phyloP scores from a whole-genome alignment of 345 rosid genomes.

The Turritis glabra region DNA sequence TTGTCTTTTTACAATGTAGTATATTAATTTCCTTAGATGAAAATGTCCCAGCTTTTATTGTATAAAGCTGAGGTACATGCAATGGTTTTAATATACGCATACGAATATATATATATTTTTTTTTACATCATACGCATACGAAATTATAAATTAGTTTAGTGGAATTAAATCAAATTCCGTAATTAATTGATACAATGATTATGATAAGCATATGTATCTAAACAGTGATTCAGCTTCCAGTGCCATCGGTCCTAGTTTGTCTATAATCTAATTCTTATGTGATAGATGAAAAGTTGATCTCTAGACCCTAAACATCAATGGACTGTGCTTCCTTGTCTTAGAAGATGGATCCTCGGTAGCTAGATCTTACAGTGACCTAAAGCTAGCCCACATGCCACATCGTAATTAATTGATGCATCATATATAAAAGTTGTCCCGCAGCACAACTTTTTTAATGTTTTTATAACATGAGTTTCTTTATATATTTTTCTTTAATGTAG shows the following conservation, averaged over 20 bases:
- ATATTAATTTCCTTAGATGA: not conserved
- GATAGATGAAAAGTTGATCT: not conserved
- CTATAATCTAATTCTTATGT: not conserved
- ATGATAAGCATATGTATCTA: no score
- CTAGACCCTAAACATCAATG: no score
- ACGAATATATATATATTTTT: no score
- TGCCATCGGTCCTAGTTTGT: no score
- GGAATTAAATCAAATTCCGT: not conserved
- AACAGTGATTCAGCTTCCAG: no score
- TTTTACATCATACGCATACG: no score
- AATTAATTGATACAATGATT: not conserved
- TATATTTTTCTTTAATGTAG: no score
- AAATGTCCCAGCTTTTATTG: slow-evolving; percentile 12
- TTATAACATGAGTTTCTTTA: no score
- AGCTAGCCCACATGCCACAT: not conserved
- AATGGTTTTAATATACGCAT: not conserved
- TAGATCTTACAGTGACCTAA: not conserved
- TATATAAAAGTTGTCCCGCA: not conserved
- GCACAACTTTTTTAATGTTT: not conserved
- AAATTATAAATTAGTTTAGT: not conserved
- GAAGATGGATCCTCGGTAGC: not conserved
- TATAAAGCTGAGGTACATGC: slow-evolving; percentile 14
- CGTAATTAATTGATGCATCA: not conserved
- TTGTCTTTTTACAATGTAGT: not conserved
- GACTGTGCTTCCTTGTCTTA: not conserved